These are phyloP conservation scores for Monosporascus sp. DNA, from an alignment of 2,329 filamentous ascomycete genomes.

Conservation along the genomic window DNA sequence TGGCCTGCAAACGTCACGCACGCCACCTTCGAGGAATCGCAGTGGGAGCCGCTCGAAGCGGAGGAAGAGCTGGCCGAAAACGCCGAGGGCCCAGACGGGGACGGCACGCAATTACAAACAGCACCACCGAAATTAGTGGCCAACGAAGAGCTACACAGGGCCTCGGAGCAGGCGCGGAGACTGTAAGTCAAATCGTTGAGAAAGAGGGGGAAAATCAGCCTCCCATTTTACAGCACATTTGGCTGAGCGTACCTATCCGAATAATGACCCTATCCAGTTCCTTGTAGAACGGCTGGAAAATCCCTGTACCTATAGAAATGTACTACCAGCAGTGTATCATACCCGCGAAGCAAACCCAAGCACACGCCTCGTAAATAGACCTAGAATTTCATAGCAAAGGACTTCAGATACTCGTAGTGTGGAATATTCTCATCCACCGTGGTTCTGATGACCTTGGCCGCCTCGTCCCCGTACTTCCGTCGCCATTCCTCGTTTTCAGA, in stretches of 20 bases:
- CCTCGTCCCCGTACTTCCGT: constrained; percentile 69
- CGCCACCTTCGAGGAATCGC: constrained; percentile 26
- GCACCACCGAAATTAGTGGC: constrained; percentile 6
- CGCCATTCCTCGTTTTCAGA: constrained; percentile 67
- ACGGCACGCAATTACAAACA: neutral
- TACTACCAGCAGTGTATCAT: constrained; percentile 16
- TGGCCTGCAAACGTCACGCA: constrained; percentile 55
- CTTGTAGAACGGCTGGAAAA: neutral
- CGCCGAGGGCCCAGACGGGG: neutral
- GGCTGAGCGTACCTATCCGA: constrained; percentile 7
- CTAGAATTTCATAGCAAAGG: constrained; percentile 63
- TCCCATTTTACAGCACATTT: constrained; percentile 4
- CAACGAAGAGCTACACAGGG: constrained; percentile 8
- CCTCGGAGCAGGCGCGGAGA: constrained; percentile 1
- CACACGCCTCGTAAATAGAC: neutral
- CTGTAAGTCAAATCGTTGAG: constrained; percentile 1
- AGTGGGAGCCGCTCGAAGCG: constrained; percentile 1
- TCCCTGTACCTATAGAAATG: neutral
- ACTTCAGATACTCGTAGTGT: constrained; percentile 78
- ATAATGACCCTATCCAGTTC: neutral
- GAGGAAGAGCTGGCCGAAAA: neutral
- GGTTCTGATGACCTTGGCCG: constrained; percentile 62
- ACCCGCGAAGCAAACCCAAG: constrained; percentile 5
- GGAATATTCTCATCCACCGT: constrained; percentile 67
- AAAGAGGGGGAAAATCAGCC: neutral